A percentile compares a stretch with the other conserved stretches of the same genome.
These are phyloP conservation scores for Gymnopilus dilepis DNA, from an alignment of 768 basidiomycete species.

Conservation along the genomic window DNA sequence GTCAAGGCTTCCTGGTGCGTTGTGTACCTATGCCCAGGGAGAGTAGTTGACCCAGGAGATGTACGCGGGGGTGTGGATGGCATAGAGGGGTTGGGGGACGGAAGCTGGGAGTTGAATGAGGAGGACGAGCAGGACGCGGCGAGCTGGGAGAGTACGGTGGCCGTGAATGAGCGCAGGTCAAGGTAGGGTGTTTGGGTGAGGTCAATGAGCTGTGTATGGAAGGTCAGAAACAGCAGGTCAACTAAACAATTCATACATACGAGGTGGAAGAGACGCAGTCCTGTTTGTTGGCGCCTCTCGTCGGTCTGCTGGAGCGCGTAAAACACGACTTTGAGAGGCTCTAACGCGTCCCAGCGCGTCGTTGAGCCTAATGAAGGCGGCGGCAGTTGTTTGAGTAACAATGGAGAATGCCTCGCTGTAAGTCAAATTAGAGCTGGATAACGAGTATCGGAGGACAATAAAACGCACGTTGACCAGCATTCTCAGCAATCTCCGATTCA, in stretches of 20 bases:
- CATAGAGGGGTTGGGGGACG: conserved; percentile 14
- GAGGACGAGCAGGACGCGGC: conserved; percentile 8
- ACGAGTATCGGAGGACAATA: neutral
- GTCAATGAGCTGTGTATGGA: conserved; percentile 16
- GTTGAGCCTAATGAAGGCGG: conserved; percentile 50
- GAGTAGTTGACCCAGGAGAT: conserved; percentile 20
- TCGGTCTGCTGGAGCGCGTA: conserved; percentile 29
- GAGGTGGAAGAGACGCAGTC: conserved; percentile 26
- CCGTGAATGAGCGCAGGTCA: conserved; percentile 21
- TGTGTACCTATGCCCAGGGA: neutral
- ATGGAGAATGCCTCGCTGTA: conserved; percentile 45
- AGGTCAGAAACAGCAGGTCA: neutral
- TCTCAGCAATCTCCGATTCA: conserved; percentile 52
- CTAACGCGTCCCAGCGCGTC: conserved; percentile 56
- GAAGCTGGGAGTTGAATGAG: conserved; percentile 21
- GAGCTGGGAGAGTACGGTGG: conserved; percentile 22
- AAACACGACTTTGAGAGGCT: conserved; percentile 29
- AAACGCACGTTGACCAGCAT: conserved; percentile 41
- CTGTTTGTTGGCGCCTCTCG: conserved; percentile 16
- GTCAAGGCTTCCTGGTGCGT: conserved; percentile 26
- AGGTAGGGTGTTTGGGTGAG: conserved; percentile 19
- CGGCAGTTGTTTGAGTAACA: conserved; percentile 66
- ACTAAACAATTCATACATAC: conserved; percentile 14
- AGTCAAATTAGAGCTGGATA: neutral
- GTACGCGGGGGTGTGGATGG: conserved; percentile 14